Percentiles rank a stretch among this genome's conserved stretches.
These are phyloP conservation scores for Juglanconis oblonga DNA, from an alignment of 2,329 filamentous ascomycete genomes.

Conservation along the genomic window DNA sequence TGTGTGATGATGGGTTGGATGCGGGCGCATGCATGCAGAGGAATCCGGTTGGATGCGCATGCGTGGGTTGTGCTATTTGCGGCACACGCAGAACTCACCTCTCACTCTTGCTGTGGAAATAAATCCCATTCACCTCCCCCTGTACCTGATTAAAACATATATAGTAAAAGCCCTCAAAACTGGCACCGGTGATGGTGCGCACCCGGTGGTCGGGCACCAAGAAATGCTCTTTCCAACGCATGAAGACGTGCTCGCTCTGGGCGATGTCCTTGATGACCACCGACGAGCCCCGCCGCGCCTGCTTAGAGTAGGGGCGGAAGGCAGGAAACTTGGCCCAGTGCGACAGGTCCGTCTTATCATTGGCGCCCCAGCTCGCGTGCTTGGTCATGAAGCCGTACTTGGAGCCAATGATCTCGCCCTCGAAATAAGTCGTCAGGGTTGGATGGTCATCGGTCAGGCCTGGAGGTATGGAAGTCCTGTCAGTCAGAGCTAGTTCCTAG, in stretches of 20 bases:
- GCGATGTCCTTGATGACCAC: conserved; percentile 63
- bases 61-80: no score
- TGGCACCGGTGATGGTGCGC: conserved; percentile 85
- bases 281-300: conserved; percentile 55
- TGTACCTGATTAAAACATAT: conserved; percentile 95
- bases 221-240: conserved; percentile 99
- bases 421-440: conserved; percentile 96
- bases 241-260: conserved; percentile 87
- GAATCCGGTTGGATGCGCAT: no score
- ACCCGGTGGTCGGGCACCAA: conserved; percentile 93
- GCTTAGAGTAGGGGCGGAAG: conserved; percentile 71
- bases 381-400: conserved; percentile 93
- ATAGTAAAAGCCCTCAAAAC: conserved; percentile 98
- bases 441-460: conserved; percentile 93
- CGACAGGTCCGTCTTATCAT: conserved; percentile 82
- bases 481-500: not conserved
- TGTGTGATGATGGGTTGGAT: no score
- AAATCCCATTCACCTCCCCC: conserved; percentile 87
- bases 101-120: conserved; percentile 97
- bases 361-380: conserved; percentile 88
- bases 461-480: conserved; percentile 34
- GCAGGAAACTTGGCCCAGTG: conserved; percentile 91
- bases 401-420: conserved; percentile 93
- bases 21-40: no score
- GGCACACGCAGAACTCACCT: conserved; percentile 60